These are phyloP conservation scores for Cyclotella cryptica DNA, from an alignment of 108 stramenopile species.

Conservation along the genomic window DNA sequence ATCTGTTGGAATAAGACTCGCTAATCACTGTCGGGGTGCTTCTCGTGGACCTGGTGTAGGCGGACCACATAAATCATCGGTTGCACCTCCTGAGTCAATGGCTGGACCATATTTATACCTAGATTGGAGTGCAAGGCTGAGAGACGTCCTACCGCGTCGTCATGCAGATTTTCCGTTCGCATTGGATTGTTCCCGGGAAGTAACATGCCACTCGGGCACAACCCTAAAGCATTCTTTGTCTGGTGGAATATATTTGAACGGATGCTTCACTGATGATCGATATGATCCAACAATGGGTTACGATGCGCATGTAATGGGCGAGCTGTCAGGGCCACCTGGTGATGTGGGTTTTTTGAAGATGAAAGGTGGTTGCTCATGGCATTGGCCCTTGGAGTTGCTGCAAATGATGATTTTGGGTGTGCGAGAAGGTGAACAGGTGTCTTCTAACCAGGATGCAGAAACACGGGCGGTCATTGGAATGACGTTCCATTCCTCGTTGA, in stretches of 20 bases:
- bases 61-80: constrained; percentile 32
- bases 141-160: constrained; percentile 76
- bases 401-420: constrained; percentile 18
- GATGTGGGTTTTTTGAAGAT: constrained; percentile 79
- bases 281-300: constrained; percentile 70
- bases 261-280: constrained; percentile 54
- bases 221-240: constrained; percentile 67
- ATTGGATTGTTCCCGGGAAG: constrained; percentile 76
- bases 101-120: constrained; percentile 64
- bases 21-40: constrained; percentile 54
- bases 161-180: constrained; percentile 66
- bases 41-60: constrained; percentile 14
- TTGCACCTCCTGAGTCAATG: constrained; percentile 44
- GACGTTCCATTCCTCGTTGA: constrained; percentile 68
- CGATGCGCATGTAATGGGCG: constrained; percentile 59
- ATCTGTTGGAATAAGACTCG: constrained; percentile 53
- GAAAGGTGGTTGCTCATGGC: constrained; percentile 62
- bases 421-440: background rate
- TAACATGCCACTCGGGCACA: constrained; percentile 68
- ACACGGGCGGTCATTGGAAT: constrained; percentile 34
- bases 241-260: constrained; percentile 66
- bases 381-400: constrained; percentile 57
- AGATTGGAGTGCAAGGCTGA: constrained; percentile 70
- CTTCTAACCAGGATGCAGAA: background rate
- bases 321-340: constrained; percentile 82